Evolutionary conservation across 2,329 filamentous ascomycete genomes (phyloP).

Genomic region (Gremmenia infestans): DNA sequence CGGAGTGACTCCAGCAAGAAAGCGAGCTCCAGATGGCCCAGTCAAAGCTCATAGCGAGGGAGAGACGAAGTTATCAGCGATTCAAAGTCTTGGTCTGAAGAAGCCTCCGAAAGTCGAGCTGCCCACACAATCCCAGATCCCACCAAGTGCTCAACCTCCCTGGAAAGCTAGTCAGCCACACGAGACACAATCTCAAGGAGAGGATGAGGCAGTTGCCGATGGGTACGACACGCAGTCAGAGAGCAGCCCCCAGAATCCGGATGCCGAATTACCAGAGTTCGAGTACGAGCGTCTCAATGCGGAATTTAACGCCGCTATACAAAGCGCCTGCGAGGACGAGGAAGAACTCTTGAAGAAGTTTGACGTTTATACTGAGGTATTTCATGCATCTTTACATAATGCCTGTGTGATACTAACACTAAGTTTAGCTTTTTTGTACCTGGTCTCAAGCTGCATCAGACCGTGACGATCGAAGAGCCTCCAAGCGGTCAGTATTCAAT

Average conservation of each 20-base stretch:
- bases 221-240: background rate
- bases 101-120: constrained; percentile 25
- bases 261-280: constrained; percentile 40
- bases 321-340: constrained; percentile 59
- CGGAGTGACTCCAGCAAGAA: background rate
- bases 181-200: background rate
- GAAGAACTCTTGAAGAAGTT: constrained; percentile 59
- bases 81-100: constrained; percentile 32
- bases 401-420: background rate
- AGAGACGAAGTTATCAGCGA: background rate
- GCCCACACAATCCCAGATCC: background rate
- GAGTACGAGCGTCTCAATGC: constrained; percentile 73
- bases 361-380: background rate
- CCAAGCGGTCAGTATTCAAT: constrained; percentile 57
- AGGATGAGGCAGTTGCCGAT: background rate
- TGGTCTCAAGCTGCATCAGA: constrained; percentile 71
- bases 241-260: background rate
- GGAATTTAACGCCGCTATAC: constrained; percentile 63
- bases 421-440: constrained; percentile 62
- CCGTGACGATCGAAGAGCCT: constrained; percentile 71
- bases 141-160: background rate
- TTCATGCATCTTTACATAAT: background rate
- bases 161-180: background rate
- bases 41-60: background rate
- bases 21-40: background rate